Percentiles rank a stretch among this genome's conserved stretches.
These are phyloP conservation scores for Lithospermum erythrorhizon DNA, from an alignment of 257 asterid species.

Conservation along the genomic window DNA sequence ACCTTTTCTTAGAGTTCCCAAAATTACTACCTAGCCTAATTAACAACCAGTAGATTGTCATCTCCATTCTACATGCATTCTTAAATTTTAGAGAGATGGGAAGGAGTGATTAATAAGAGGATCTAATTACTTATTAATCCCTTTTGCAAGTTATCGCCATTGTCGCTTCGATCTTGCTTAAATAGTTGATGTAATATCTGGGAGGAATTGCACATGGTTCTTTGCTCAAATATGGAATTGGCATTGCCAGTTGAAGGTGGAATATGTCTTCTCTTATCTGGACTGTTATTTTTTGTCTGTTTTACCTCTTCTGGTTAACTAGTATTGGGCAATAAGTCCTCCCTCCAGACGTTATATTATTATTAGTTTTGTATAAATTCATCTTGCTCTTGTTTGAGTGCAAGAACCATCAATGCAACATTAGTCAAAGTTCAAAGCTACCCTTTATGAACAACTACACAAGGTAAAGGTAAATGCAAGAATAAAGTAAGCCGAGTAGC, in stretches of 20 bases:
- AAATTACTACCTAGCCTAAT: too few relatives aligned
- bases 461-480: too few relatives aligned
- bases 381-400: neutral
- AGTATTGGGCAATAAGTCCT: constrained; percentile 6
- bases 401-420: too few relatives aligned
- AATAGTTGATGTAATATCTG: constrained; percentile 6
- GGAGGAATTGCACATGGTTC: constrained; percentile 3
- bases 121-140: neutral
- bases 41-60: too few relatives aligned
- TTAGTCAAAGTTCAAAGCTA: too few relatives aligned
- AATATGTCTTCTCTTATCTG: neutral
- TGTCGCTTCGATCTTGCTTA: constrained; percentile 53
- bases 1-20: too few relatives aligned
- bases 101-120: neutral
- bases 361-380: neutral
- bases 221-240: constrained; percentile 1
- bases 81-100: neutral
- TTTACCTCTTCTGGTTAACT: neutral
- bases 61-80: neutral
- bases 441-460: too few relatives aligned
- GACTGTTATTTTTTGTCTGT: neutral
- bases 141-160: constrained; percentile 63
- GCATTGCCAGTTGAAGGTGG: neutral
- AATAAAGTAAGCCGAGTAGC: too few relatives aligned
- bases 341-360: neutral